A percentile compares a stretch with the other conserved stretches of the same genome.
These are phyloP conservation scores for Colletotrichum melonis DNA, from an alignment of 2,329 filamentous ascomycete species.

Conservation along the genomic window DNA sequence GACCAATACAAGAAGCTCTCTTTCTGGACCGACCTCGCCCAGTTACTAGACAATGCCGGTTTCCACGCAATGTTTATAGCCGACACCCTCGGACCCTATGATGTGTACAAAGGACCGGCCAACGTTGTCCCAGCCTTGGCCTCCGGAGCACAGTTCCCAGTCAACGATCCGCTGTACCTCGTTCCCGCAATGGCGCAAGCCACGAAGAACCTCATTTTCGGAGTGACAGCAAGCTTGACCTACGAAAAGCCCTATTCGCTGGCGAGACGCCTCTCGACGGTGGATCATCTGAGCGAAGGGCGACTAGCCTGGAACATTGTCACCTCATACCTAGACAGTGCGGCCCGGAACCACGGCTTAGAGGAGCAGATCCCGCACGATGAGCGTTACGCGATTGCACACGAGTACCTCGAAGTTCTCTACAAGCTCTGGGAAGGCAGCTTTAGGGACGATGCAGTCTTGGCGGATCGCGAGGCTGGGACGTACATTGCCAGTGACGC, in stretches of 20 bases:
- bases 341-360: neutral
- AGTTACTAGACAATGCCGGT: neutral
- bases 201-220: neutral
- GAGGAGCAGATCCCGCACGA: conserved; percentile 46
- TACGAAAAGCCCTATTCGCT: neutral
- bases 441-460: conserved; percentile 65
- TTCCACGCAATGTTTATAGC: neutral
- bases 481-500: conserved; percentile 43
- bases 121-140: neutral
- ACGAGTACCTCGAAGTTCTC: conserved; percentile 68
- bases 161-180: neutral
- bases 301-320: neutral
- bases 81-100: neutral
- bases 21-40: neutral
- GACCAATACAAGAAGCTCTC: neutral
- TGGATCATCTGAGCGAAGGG: neutral
- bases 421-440: conserved; percentile 69
- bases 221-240: neutral
- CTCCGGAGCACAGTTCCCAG: neutral
- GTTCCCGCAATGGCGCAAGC: neutral
- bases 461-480: conserved; percentile 62
- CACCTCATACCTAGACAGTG: neutral
- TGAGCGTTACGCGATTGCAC: conserved; percentile 69
- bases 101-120: neutral
- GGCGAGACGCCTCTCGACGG: neutral